phyloP scores from a whole-genome alignment of 805 yeast genomes.

The Metschnikowia dekortorum region DNA sequence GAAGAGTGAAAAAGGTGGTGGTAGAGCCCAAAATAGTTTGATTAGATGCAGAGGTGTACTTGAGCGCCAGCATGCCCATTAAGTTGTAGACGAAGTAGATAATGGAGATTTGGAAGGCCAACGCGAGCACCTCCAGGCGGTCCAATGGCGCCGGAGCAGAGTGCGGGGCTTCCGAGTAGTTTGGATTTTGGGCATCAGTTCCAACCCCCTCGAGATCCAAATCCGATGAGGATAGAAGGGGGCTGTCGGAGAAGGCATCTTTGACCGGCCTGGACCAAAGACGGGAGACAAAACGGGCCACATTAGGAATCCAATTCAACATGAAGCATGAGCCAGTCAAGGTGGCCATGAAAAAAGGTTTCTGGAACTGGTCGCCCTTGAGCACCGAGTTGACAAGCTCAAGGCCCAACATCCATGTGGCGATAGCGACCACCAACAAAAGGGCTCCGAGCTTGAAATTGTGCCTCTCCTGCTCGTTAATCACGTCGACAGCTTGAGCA shows the following conservation, averaged over 20 bases:
- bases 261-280: background rate
- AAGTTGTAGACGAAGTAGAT: conserved; percentile 41
- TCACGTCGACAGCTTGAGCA: conserved; percentile 28
- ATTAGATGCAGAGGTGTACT: conserved; percentile 50
- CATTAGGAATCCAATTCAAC: conserved; percentile 43
- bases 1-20: conserved; percentile 46
- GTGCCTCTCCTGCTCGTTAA: conserved; percentile 37
- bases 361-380: conserved; percentile 44
- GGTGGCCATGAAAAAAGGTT: conserved; percentile 46
- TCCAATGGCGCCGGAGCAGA: conserved; percentile 17
- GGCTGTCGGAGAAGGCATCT: conserved; percentile 15
- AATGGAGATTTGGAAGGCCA: conserved; percentile 38
- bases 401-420: conserved; percentile 46
- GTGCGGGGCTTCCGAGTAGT: background rate
- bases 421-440: conserved; percentile 37
- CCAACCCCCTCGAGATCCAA: conserved; percentile 6
- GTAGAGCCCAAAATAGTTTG: conserved; percentile 49
- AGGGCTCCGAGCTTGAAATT: conserved; percentile 44
- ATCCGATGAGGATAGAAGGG: conserved; percentile 13
- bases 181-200: too few relatives aligned
- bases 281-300: conserved; percentile 1
- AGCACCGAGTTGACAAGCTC: conserved; percentile 47
- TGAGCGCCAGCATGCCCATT: conserved; percentile 38
- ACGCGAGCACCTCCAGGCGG: conserved; percentile 25
- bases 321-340: conserved; percentile 46